A percentile compares a stretch with the other conserved stretches of the same genome.
These are phyloP conservation scores for Talaromyces atroroseus DNA, from an alignment of 2,329 filamentous ascomycete genomes.

Conservation along the genomic window DNA sequence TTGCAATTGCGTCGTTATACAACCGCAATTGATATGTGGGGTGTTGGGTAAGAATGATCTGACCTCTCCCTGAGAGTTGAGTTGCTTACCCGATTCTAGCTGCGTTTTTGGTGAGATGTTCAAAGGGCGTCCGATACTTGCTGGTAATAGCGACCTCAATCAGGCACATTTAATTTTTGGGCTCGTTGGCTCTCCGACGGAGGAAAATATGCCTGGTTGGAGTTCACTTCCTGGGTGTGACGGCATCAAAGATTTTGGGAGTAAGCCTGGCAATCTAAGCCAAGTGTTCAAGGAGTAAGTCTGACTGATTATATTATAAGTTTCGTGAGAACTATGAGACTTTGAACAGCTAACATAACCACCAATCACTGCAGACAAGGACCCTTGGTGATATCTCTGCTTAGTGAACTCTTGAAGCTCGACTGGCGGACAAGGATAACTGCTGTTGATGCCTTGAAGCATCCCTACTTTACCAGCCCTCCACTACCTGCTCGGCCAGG, in stretches of 20 bases:
- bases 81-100: conserved; percentile 38
- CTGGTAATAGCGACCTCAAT: conserved; percentile 80
- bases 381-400: conserved; percentile 67
- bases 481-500: conserved; percentile 76
- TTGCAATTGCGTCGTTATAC: conserved; percentile 86
- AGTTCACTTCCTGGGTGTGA: conserved; percentile 75
- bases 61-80: conserved; percentile 15
- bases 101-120: conserved; percentile 99
- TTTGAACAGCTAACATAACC: background rate
- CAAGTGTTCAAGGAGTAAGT: conserved; percentile 68
- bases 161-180: conserved; percentile 94
- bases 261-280: conserved; percentile 60
- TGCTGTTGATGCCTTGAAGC: conserved; percentile 85
- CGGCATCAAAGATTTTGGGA: conserved; percentile 58
- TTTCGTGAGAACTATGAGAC: background rate
- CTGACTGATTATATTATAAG: background rate
- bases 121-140: conserved; percentile 82
- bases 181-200: conserved; percentile 81
- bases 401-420: conserved; percentile 76
- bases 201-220: conserved; percentile 92
- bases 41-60: conserved; percentile 66
- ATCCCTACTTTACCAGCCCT: conserved; percentile 78
- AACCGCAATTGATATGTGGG: conserved; percentile 98
- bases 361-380: conserved; percentile 49
- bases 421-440: conserved; percentile 89